Percentiles rank a stretch among this genome's conserved stretches.
Evolutionary conservation across 805 yeast species (phyloP).

Genomic region (Wickerhamiella bombiphila): DNA sequence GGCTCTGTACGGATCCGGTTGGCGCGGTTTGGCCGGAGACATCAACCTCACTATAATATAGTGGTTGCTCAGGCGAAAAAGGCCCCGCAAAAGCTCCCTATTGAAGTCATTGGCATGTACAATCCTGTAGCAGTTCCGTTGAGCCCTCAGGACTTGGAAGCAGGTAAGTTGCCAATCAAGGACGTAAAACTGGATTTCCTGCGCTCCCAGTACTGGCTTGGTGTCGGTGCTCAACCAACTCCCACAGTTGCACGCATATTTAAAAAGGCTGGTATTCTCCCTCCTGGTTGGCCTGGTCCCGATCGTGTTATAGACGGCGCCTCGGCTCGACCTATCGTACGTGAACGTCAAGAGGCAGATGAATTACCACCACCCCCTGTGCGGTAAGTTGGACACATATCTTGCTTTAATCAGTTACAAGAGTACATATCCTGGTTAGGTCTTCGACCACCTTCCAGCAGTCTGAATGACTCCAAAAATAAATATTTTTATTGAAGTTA

Average conservation of each 20-base stretch:
- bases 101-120: constrained; percentile 90
- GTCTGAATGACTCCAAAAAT: constrained; percentile 3
- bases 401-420: background rate
- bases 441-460: background rate
- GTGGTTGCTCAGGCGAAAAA: constrained; percentile 60
- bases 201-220: constrained; percentile 89
- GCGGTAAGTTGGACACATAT: constrained; percentile 7
- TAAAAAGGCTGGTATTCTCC: constrained; percentile 52
- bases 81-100: constrained; percentile 76
- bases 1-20: constrained; percentile 76
- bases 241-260: constrained; percentile 64
- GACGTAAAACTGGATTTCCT: constrained; percentile 74
- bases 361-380: constrained; percentile 16
- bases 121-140: constrained; percentile 67
- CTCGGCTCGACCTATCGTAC: constrained; percentile 1
- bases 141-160: constrained; percentile 42
- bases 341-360: constrained; percentile 9
- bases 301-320: constrained; percentile 1
- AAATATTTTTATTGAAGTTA: constrained; percentile 6
- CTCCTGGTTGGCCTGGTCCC: constrained; percentile 27
- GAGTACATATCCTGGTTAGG: background rate
- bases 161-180: constrained; percentile 49
- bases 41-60: constrained; percentile 79
- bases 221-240: constrained; percentile 93
- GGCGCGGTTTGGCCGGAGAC: constrained; percentile 83